phyloP scores from a whole-genome alignment of 208 protist genomes.

The Acanthamoeba triangularis region DNA sequence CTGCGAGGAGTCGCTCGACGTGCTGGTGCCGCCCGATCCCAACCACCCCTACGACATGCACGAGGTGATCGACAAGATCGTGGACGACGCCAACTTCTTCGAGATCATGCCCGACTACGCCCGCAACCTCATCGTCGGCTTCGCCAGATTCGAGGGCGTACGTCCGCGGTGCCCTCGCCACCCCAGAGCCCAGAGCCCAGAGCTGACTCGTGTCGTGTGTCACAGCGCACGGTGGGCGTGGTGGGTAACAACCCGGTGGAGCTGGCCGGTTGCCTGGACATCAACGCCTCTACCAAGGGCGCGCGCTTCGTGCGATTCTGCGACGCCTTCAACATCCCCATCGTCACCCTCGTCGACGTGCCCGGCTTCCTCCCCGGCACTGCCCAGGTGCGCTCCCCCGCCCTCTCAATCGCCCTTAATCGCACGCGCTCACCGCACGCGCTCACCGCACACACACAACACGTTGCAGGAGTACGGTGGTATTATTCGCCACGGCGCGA shows the following conservation, averaged over 20 bases:
- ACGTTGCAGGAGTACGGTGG: slow-evolving; percentile 93
- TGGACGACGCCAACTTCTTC: slow-evolving; percentile 96
- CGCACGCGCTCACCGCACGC: too few species aligned
- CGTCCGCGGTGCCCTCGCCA: too few species aligned
- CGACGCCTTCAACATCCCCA: slow-evolving; percentile 98
- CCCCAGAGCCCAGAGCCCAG: too few species aligned
- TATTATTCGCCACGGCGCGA: slow-evolving; percentile 98
- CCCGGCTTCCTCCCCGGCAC: slow-evolving; percentile 92
- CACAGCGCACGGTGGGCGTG: slow-evolving; percentile 93
- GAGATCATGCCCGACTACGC: slow-evolving; percentile 96
- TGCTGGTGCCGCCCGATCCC: too few species aligned
- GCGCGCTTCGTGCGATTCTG: slow-evolving; percentile 97
- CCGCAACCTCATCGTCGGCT: slow-evolving; percentile 97
- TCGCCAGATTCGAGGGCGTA: slow-evolving; percentile 94
- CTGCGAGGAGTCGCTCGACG: too few species aligned
- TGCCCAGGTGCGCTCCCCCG: too few species aligned
- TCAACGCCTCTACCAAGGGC: slow-evolving; percentile 90
- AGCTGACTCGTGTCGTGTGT: not conserved
- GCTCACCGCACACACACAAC: too few species aligned
- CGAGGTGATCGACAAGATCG: slow-evolving; percentile 42
- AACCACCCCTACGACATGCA: too few species aligned
- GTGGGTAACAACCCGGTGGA: slow-evolving; percentile 97
- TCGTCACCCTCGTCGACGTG: slow-evolving; percentile 98
- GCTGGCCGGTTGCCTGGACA: slow-evolving; percentile 96
- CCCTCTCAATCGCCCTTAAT: too few species aligned